A percentile compares a stretch with the other conserved stretches of the same genome.
phyloP scores from a whole-genome alignment of 257 asterid species.

The Ophiorrhiza pumila region DNA sequence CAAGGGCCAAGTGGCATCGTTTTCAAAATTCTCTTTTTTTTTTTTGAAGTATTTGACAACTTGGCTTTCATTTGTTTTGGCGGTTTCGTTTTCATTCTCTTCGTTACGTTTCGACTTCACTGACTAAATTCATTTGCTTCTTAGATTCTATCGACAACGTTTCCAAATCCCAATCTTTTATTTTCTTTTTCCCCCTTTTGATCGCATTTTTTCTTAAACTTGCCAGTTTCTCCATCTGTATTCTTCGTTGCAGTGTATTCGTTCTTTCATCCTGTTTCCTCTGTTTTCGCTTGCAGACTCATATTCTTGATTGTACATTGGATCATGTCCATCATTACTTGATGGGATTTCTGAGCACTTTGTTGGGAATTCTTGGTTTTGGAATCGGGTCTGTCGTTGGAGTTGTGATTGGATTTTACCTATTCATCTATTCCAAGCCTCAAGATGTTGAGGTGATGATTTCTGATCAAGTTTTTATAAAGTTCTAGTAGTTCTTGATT shows the following conservation, averaged over 20 bases:
- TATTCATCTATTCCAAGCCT: conserved; percentile 55
- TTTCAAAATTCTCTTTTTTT: neutral
- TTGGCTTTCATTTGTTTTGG: conserved; percentile 6
- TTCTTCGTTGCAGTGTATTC: neutral
- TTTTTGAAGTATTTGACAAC: neutral
- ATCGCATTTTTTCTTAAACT: neutral
- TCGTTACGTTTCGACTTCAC: neutral
- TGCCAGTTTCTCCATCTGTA: neutral
- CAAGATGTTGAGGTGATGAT: conserved; percentile 55
- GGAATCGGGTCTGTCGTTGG: conserved; percentile 67
- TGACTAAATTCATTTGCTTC: neutral
- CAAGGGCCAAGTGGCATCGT: too few relatives aligned
- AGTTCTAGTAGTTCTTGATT: conserved; percentile 3
- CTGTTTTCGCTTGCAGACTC: neutral
- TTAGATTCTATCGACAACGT: conserved; percentile 4
- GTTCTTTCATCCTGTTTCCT: neutral
- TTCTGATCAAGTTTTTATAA: neutral
- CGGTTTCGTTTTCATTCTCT: conserved; percentile 15
- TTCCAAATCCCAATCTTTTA: neutral
- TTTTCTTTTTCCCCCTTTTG: neutral
- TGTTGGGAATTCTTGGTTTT: conserved; percentile 69
- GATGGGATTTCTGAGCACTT: conserved; percentile 71
- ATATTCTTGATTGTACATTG: neutral
- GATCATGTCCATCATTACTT: neutral
- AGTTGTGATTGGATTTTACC: conserved; percentile 60